phyloP scores from a whole-genome alignment of 2,329 filamentous ascomycete genomes.

The Paecilomyces sp. region DNA sequence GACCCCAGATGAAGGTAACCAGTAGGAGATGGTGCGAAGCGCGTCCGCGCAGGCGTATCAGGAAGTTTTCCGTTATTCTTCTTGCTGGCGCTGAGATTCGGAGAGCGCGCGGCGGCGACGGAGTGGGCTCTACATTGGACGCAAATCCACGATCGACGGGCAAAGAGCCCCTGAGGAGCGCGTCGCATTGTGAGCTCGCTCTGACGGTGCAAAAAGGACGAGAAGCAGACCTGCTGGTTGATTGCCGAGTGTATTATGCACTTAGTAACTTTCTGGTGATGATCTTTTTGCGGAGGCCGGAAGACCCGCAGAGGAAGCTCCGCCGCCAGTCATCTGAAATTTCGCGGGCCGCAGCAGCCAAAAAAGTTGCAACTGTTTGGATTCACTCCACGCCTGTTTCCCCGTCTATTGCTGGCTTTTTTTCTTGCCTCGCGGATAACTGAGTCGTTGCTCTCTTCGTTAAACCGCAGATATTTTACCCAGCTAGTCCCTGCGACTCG shows the following conservation, averaged over 20 bases:
- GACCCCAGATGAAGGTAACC: constrained; percentile 91
- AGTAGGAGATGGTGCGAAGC: constrained; percentile 93
- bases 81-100: constrained; percentile 15
- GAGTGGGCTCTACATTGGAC: constrained; percentile 28
- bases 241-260: not conserved
- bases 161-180: constrained; percentile 13
- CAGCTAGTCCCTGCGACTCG: not conserved
- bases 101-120: constrained; percentile 13
- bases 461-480: not conserved
- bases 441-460: not conserved
- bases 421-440: not conserved
- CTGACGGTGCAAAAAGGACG: not conserved
- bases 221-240: not conserved
- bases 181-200: constrained; percentile 19
- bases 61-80: constrained; percentile 35
- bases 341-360: not conserved
- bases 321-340: not conserved
- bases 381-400: not conserved
- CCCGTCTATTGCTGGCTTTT: not conserved
- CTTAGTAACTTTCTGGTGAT: not conserved
- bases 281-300: not conserved
- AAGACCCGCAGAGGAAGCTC: not conserved
- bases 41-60: constrained; percentile 60
- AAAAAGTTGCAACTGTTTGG: not conserved
- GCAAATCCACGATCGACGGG: constrained; percentile 30